Conservation (phyloP, 169 alveolate species). For the Cryptosporidium ryanae region DNA sequence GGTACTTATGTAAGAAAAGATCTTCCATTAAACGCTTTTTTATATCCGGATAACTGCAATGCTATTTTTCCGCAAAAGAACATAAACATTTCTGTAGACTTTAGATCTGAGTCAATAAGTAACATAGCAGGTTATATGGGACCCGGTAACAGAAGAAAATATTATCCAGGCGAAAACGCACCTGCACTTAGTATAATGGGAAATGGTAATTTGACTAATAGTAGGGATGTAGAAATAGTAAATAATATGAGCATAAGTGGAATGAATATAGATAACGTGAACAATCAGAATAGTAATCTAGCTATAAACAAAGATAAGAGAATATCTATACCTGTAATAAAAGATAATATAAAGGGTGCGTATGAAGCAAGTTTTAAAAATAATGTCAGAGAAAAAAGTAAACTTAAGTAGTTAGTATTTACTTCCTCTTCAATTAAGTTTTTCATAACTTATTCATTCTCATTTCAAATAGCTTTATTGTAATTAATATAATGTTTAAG, state of each 20-base stretch:
- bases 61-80: constrained; percentile 57
- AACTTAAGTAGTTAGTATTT: background rate
- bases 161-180: constrained; percentile 54
- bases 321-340: constrained; percentile 51
- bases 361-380: constrained; percentile 68
- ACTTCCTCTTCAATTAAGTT: too few relatives aligned
- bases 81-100: constrained; percentile 39
- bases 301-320: background rate
- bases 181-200: constrained; percentile 61
- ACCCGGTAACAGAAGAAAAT: constrained; percentile 69
- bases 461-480: too few relatives aligned
- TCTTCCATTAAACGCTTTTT: constrained; percentile 55
- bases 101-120: constrained; percentile 68
- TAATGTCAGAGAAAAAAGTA: too few relatives aligned
- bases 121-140: constrained; percentile 74
- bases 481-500: too few relatives aligned
- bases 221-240: constrained; percentile 60
- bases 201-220: constrained; percentile 44
- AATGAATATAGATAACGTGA: constrained; percentile 9
- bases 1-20: constrained; percentile 59
- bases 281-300: background rate
- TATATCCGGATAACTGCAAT: constrained; percentile 63
- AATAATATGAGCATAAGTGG: background rate
- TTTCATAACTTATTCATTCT: too few relatives aligned
- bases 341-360: constrained; percentile 59